Evolutionary conservation across 208 protist genomes (phyloP), one percentile per base, ranked within the genome.

Genomic region (Acanthamoeba sp.): DNA sequence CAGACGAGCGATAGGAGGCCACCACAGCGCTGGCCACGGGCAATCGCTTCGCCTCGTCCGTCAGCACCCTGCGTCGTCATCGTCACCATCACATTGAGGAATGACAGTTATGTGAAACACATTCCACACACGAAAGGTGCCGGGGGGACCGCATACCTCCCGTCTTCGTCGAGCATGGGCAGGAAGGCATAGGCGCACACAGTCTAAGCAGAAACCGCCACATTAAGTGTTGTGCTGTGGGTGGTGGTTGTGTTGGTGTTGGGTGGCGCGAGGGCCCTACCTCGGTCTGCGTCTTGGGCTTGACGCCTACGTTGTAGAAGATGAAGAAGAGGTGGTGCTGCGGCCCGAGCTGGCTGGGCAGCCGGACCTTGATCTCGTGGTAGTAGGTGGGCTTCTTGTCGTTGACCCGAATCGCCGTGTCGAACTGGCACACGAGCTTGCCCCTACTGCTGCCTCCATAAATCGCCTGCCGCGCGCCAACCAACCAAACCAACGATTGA

Each of bases 281-380:
- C 82, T 89, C 52, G 16, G 14, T 64, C 24, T 34, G 91, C 48
- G 29, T 73, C 94, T 92, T 91, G 40, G 64, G 80, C 45, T 95
- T 95, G 64, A 82, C 87, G 85, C 87, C 64, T 7, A 96, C 40
- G 87, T 96, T 95, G 78, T 96, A 96, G 55, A 96, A 96, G 50
- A 38, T 94, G 50, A 96, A 96, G 48, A 96, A 55, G 32, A 96
- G 36, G 71, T 96, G 95, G 40, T 93, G 52, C 42, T 78, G 52
- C 5, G 78, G 29, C 34, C 82, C 52, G 9, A 96, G 24, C 64
- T 59, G 40, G 27, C 50, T 22, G 32, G 95, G 95, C 29, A 96
- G 50, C 24, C 95, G 66, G 0, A 96, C 32, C 48, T 96, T 96
- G 14, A 96, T 89, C 55, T 96, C 95, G n/a, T 96, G 82, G n/a